Conservation (phyloP, 2,329 filamentous ascomycete species). For the Alternaria arbusti region DNA sequence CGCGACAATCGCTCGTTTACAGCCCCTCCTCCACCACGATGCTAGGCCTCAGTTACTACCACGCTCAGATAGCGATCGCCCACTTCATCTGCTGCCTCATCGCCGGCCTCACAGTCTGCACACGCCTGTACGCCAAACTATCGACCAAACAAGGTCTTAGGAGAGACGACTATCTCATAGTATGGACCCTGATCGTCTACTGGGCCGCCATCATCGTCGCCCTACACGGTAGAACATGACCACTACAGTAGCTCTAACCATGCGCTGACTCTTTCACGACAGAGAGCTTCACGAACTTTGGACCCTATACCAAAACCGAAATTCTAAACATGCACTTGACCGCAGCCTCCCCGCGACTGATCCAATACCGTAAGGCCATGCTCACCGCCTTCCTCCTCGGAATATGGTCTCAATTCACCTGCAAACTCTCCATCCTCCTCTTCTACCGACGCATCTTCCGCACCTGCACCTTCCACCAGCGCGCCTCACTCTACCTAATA, state of each 20-base stretch:
- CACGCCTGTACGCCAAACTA: neutral
- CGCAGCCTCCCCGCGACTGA: neutral
- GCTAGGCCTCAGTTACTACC: neutral
- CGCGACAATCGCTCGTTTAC: too few relatives aligned
- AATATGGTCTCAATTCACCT: neutral
- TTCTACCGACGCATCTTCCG: conserved; percentile 2
- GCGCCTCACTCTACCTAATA: neutral
- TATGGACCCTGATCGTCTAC: neutral
- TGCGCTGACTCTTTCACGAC: neutral
- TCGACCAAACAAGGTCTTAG: neutral
- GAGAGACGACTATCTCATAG: neutral
- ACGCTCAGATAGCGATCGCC: neutral
- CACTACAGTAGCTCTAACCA: neutral
- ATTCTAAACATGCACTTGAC: neutral
- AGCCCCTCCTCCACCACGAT: neutral
- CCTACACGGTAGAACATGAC: neutral
- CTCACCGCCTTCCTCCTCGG: neutral
- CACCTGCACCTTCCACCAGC: neutral
- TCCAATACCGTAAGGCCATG: neutral
- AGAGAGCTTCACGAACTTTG: neutral
- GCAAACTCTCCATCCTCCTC: conserved; percentile 2
- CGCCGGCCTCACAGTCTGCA: neutral
- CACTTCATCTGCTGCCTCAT: neutral
- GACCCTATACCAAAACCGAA: neutral
- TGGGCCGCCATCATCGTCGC: neutral